Base-by-base conservation (phyloP, 1,284 basidiomycete species). In the Ceratobasidium sp. region DNA sequence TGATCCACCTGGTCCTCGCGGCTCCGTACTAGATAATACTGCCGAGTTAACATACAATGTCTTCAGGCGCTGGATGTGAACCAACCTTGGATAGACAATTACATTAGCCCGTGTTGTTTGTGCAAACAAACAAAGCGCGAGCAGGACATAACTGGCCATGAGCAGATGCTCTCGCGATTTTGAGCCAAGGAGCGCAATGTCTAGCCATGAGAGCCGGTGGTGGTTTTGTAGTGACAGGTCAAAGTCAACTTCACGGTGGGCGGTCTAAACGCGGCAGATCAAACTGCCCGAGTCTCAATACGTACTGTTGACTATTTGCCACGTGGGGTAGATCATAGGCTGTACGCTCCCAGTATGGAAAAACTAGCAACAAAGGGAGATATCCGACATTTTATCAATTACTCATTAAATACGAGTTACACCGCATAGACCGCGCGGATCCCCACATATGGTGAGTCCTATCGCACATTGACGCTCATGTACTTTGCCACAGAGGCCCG, bases 321-420 rank as follows among this genome's bases (percentile, higher is more conserved):
- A 32, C 52, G 52, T 55, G 52, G 9, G 52, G 26, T 30, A 55
- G 34, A 16, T 32, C 28, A 16, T 26, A 55, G 52, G 52, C 52
- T 55, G 52, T 55, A 55, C 52, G 52, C 10, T 55, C 52, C 52
- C 2, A 21, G 52, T 55, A 55, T 55, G 16, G 52, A 10, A 55
- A 55, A 12, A 14, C 30, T 14, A 32, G 23, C 23, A 52, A 52
- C 52, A 55, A 55, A 55, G 52, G 52, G 2, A 32, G 18, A n/a
- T 18, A n/a, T 45, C 18, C 9, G 9, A 4, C 43, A 55, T 32
- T 32, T 55, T 30, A 30, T 16, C 23, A 5, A 32, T 12, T 4
- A 14, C 8, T n/a, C 4, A 2, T 1, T 3, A 55, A 45, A 45
- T 18, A 23, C 3, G 23, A 32, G 28, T 3, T 55, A 34, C 28